Conservation (phyloP, 768 basidiomycete genomes). For the Suillus tomentosus region DNA sequence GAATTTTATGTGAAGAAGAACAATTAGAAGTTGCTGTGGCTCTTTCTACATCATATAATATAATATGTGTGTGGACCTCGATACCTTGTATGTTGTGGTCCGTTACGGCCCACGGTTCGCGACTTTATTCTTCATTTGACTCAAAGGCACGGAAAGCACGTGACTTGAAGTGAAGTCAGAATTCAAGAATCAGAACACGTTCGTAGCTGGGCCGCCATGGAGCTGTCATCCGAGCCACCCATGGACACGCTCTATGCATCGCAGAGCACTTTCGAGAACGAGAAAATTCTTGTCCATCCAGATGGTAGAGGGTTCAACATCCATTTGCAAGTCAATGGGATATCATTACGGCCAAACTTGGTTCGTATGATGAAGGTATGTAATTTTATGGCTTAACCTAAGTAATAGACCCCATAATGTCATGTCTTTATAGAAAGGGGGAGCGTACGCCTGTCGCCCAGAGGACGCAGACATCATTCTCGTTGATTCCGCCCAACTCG, state of each 20-base stretch:
- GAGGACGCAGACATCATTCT: slow-evolving; percentile 58
- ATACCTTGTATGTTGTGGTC: slow-evolving; percentile 8
- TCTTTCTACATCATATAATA: slow-evolving; percentile 3
- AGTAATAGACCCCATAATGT: slow-evolving; percentile 1
- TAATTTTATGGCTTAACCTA: slow-evolving; percentile 13
- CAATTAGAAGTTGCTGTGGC: slow-evolving; percentile 5
- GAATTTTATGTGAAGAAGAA: neutral
- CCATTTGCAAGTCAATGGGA: slow-evolving; percentile 59
- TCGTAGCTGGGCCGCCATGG: neutral
- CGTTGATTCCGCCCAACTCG: slow-evolving; percentile 52
- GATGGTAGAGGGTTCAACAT: slow-evolving; percentile 48
- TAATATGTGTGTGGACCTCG: neutral
- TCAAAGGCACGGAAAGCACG: neutral
- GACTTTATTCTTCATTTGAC: slow-evolving; percentile 10
- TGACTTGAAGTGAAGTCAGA: neutral
- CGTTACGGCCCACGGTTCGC: neutral
- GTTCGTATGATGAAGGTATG: slow-evolving; percentile 51
- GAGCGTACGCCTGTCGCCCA: slow-evolving; percentile 55
- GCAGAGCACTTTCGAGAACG: slow-evolving; percentile 15
- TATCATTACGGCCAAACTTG: slow-evolving; percentile 50
- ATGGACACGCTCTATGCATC: slow-evolving; percentile 9
- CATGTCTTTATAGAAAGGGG: slow-evolving; percentile 46
- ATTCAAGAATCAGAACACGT: neutral
- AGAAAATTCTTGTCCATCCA: slow-evolving; percentile 39
- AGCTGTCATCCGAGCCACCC: slow-evolving; percentile 1